Conservation (phyloP, 148 eudicot species). For the Pharnaceum exiguum region DNA sequence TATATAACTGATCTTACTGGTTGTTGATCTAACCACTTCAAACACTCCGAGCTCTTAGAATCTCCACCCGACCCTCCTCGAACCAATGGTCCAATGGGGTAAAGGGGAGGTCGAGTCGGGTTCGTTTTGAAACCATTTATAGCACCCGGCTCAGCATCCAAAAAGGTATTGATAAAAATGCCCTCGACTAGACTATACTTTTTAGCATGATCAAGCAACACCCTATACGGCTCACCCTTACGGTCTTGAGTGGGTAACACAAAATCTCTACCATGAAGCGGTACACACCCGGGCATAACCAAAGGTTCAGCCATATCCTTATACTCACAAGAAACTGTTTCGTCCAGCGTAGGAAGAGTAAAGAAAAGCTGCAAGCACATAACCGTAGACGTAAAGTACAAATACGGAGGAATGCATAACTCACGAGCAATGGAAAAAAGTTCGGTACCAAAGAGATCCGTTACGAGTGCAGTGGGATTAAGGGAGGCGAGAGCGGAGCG, state of each 20-base stretch:
- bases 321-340: constrained; percentile 26
- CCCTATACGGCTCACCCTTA: constrained; percentile 32
- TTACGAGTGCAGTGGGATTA: constrained; percentile 19
- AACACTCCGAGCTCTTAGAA: constrained; percentile 13
- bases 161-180: constrained; percentile 45
- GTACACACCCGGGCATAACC: constrained; percentile 27
- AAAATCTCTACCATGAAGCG: constrained; percentile 45
- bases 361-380: constrained; percentile 15
- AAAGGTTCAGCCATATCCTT: constrained; percentile 18
- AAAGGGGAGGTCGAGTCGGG: constrained; percentile 26
- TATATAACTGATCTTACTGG: constrained; percentile 41
- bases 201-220: constrained; percentile 25
- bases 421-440: constrained; percentile 27
- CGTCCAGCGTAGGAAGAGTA: constrained; percentile 9
- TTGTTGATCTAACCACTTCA: constrained; percentile 43
- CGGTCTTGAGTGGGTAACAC: constrained; percentile 43
- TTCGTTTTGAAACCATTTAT: constrained; percentile 24
- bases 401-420: constrained; percentile 16
- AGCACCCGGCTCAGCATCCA: constrained; percentile 38
- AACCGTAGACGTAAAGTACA: constrained; percentile 37
- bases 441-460: constrained; percentile 39
- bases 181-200: constrained; percentile 38
- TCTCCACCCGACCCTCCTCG: constrained; percentile 10
- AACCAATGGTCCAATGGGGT: constrained; percentile 39
- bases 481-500: not conserved